These are phyloP conservation scores for Paxillus involutus DNA, from an alignment of 768 basidiomycete species.

Conservation along the genomic window DNA sequence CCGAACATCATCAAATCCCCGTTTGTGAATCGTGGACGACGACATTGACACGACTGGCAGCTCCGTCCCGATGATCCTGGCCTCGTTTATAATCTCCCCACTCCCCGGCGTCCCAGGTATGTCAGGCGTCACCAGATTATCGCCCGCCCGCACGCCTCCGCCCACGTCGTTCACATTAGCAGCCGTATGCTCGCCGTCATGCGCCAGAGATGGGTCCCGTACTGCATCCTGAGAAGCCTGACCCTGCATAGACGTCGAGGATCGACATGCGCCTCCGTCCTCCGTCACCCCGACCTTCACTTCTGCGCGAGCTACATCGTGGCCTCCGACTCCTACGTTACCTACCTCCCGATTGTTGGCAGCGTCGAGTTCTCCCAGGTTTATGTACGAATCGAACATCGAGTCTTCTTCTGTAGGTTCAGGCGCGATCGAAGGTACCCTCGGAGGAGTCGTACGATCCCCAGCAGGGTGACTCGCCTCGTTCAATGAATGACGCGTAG, in stretches of 20 bases:
- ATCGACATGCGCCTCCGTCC: neutral
- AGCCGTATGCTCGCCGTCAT: no score
- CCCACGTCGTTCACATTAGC: no score
- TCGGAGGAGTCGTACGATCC: neutral
- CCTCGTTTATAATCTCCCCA: slow-evolving; percentile 18
- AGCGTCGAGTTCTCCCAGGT: slow-evolving; percentile 17
- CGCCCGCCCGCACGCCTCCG: no score
- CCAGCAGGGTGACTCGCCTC: no score
- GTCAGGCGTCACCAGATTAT: no score
- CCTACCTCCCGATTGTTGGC: neutral
- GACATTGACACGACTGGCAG: no score
- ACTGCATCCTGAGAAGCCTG: no score
- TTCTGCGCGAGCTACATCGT: neutral
- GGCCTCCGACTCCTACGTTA: neutral
- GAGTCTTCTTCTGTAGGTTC: slow-evolving; percentile 8
- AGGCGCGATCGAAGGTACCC: neutral
- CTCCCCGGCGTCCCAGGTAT: slow-evolving; percentile 4
- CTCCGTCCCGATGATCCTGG: neutral
- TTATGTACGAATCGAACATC: slow-evolving; percentile 23
- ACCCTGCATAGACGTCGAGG: no score
- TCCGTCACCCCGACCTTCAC: neutral
- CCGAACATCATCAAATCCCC: no score
- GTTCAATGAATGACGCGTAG: no score
- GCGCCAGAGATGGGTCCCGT: no score
- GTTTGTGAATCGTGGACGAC: no score